These are phyloP conservation scores for Zygnema circumcarinatum DNA, from an alignment of 139 green algal genomes.

Conservation along the genomic window DNA sequence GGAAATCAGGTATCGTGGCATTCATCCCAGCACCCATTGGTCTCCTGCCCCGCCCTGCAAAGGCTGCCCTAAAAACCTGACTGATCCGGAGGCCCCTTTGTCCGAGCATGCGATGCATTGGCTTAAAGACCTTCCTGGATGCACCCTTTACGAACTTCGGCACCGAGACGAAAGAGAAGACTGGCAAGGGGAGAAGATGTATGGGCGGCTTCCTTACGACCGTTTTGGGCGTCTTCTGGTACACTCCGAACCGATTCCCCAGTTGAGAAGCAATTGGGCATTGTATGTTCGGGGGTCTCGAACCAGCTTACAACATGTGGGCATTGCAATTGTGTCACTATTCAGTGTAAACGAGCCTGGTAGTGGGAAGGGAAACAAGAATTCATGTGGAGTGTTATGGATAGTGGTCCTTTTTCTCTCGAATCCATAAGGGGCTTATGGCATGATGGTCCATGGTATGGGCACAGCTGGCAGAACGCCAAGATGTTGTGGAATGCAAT, in stretches of 20 bases:
- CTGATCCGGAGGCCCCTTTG: not conserved
- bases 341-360: too few species aligned
- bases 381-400: too few species aligned
- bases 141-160: not conserved
- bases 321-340: too few species aligned
- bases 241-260: too few species aligned
- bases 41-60: not conserved
- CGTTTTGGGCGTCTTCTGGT: not conserved
- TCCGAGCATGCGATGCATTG: not conserved
- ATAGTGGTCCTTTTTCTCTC: too few species aligned
- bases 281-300: too few species aligned
- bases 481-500: constrained; percentile 29
- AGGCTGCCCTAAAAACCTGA: not conserved
- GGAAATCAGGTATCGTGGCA: not conserved
- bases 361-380: too few species aligned
- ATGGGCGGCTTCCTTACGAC: constrained; percentile 15
- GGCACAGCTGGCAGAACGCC: not conserved
- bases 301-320: too few species aligned
- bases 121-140: not conserved
- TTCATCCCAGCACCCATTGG: not conserved
- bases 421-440: too few species aligned
- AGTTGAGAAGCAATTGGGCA: too few species aligned
- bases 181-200: constrained; percentile 33
- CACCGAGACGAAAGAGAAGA: not conserved
- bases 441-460: not conserved